Conservation (phyloP, 768 basidiomycete genomes). For the Lentinula sp. region DNA sequence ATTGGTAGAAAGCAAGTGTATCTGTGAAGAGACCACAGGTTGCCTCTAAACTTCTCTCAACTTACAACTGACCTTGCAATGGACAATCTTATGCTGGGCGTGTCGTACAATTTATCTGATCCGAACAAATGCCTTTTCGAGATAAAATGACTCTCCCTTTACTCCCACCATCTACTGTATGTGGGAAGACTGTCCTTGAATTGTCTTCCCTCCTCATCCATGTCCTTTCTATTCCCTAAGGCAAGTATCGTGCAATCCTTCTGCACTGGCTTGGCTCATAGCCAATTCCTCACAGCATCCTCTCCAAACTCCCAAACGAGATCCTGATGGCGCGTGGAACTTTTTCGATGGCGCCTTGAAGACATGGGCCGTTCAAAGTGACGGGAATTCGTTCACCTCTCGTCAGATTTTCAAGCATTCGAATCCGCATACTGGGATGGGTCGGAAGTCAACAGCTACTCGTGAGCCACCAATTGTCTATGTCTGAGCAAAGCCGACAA, state of each 20-base stretch:
- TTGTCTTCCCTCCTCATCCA: neutral
- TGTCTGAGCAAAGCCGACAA: neutral
- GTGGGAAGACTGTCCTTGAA: too few relatives aligned
- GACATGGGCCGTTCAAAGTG: constrained; percentile 13
- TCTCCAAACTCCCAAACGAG: constrained; percentile 14
- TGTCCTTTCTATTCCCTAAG: constrained; percentile 18
- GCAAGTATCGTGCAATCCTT: neutral
- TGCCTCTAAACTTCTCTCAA: too few relatives aligned
- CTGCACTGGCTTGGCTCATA: neutral
- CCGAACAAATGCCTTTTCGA: too few relatives aligned
- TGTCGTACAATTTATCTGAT: too few relatives aligned
- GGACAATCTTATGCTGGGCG: too few relatives aligned
- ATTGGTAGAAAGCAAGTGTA: too few relatives aligned
- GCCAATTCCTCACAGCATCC: constrained; percentile 7
- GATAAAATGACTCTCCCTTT: too few relatives aligned
- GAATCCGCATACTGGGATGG: constrained; percentile 18
- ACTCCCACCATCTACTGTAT: too few relatives aligned
- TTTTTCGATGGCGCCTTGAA: constrained; percentile 20
- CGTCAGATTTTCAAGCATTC: constrained; percentile 17
- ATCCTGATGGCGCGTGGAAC: constrained; percentile 19
- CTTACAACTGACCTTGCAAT: too few relatives aligned
- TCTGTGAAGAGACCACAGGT: too few relatives aligned
- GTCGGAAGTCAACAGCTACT: constrained; percentile 19
- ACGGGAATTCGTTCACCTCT: constrained; percentile 14
- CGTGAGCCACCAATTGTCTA: constrained; percentile 9